Evolutionary conservation across 805 yeast species (phyloP), one percentile per base, ranked within the genome.

Genomic region (Candida pseudofarinosa): DNA sequence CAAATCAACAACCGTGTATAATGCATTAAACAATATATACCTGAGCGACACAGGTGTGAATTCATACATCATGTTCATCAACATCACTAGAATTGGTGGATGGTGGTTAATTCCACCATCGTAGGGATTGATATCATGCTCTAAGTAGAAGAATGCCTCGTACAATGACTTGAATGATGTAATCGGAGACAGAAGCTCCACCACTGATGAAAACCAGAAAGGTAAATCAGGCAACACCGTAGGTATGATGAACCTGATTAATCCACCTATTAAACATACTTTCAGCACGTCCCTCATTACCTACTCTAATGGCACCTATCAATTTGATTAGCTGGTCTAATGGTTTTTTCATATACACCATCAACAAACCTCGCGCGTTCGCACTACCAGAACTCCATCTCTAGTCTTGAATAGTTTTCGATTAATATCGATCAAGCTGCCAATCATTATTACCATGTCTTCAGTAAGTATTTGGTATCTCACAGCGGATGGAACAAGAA

Each of bases 61-160:
- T 35, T 52, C 59, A 32, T 67, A 49, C 15, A 79, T 36, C 4
- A 65, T 38, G 8, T 73, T 66, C 56, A 83, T 71, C 1, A 79
- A 45, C 2, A 71, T 64, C 30, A 88, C 73, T 17, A 91, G 54
- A 15, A 89, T 57, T 3, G 97, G 96, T 3, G 95, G 81, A 52
- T 88, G 96, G 61, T 88, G 91, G 30, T 84, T 83, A 14, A 89
- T 80, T 18, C 95, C 95, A 7, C 97, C 97, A 47, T 79, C 79
- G 55, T 88, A 91, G 6, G 88, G 80, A 37, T 81, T 73, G 39
- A 85, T 68, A 16, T 71, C 73, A 52, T 81, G 75, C 3, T 69
- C 59, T 42, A 79, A 63, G 39, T 86, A 71, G 51, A 76, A 86
- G 8, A 85, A 65, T 4, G 71, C 67, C 42, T 65, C 73, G 44